Evolutionary conservation across 805 yeast genomes (phyloP).

Genomic region (Candida boidinii): DNA sequence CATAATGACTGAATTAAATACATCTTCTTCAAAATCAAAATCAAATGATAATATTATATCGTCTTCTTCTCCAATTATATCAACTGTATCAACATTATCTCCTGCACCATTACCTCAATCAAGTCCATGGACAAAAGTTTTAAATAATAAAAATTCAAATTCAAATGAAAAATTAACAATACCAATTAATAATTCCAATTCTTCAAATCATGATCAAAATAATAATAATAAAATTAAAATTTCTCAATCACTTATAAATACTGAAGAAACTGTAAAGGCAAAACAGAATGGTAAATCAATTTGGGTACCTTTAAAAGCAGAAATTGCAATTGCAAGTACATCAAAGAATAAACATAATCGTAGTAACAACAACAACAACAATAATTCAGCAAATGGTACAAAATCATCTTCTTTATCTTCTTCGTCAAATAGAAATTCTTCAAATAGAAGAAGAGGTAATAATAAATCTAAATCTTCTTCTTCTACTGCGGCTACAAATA

Average conservation of each 20-base stretch:
- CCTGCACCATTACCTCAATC: slow-evolving; percentile 23
- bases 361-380: slow-evolving; percentile 1
- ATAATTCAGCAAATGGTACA: no score
- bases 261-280: slow-evolving; percentile 5
- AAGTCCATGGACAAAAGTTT: slow-evolving; percentile 15
- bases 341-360: neutral
- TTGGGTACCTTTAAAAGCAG: slow-evolving; percentile 18
- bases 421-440: no score
- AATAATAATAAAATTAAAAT: neutral
- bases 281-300: slow-evolving; percentile 15
- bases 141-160: slow-evolving; percentile 1
- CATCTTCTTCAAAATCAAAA: no score
- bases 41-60: no score
- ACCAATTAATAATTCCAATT: neutral
- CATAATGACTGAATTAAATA: neutral
- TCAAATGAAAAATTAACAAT: neutral
- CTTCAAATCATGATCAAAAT: neutral
- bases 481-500: no score
- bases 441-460: no score
- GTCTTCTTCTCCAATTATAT: no score
- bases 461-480: no score
- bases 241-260: neutral
- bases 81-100: slow-evolving; percentile 10
- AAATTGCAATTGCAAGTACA: slow-evolving; percentile 12
- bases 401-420: no score